Base-by-base conservation (phyloP, 148 eudicot species). In the Mesembryanthemum crystallinum region DNA sequence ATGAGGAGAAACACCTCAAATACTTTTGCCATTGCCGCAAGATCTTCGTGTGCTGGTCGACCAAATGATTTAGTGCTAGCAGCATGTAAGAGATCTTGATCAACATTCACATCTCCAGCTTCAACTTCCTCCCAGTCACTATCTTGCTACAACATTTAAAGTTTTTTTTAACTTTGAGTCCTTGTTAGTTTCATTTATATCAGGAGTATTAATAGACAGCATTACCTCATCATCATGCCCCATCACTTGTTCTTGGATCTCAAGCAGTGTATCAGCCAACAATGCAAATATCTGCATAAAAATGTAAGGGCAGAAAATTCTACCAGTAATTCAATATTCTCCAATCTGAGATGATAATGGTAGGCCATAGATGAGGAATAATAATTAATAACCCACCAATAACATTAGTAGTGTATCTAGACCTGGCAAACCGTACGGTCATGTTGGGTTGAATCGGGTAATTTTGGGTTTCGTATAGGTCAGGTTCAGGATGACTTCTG, bases 111-210 rank as follows among this genome's bases (percentile, higher is more conserved):
- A 79, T 90, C 91, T 67, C 77, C 88, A 39, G 83, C 85, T 64
- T 82, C 86, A 74, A 88, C 83, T 82, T 95, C 97, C 80, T 92
- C 99, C 99, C 97, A 95, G 63, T 95, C 99, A 82, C 94, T 87
- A 86, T 92, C 97, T 97, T 95, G 91, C 69, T 67, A 75, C 6
- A 82, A 27, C 69, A 63, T 14, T 35, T 32, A 27, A 49, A n/a
- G n/a, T n/a, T n/a, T n/a, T n/a, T 45, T 30, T 35, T 45, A 43
- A 67, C 24, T 39, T 76, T 47, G 13, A 21, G 18, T 47, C 71
- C 68, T 24, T 57, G 10, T 30, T 73, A 30, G 35, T 71, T 32
- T 58, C 3, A 33, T 35, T 28, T 72, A 64, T 11, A 45, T 27
- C 24, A 54, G 27, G 27, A 64, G 17, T 54, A 35, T 13, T 75